Evolutionary conservation across 2,329 filamentous ascomycete genomes (phyloP).

Genomic region (Intubia oerlemansii): DNA sequence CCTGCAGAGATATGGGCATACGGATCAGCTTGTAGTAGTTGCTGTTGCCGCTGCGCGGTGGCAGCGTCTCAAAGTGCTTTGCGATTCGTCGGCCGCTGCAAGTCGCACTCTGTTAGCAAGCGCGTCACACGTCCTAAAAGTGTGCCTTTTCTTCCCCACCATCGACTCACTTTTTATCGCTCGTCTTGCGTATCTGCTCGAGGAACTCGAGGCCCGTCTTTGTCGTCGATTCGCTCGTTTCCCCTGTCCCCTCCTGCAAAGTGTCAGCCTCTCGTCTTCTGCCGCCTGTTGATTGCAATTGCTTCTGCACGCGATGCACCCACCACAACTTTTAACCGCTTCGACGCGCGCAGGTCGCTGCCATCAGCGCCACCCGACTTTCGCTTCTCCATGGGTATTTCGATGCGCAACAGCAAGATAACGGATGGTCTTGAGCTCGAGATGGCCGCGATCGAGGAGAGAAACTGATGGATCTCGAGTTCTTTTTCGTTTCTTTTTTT

Average conservation of each 20-base stretch:
- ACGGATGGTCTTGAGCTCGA: too few relatives aligned
- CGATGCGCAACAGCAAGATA: too few relatives aligned
- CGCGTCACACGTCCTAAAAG: neutral
- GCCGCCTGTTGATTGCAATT: neutral
- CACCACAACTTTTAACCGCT: constrained; percentile 30
- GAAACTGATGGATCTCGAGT: neutral
- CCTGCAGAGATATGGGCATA: constrained; percentile 59
- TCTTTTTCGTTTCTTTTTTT: neutral
- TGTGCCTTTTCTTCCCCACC: neutral
- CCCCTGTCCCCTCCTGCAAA: constrained; percentile 14
- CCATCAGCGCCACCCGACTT: constrained; percentile 16
- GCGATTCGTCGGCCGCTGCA: constrained; percentile 30
- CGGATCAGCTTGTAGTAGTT: constrained; percentile 62
- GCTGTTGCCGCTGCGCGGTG: constrained; percentile 38
- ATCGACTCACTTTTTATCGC: constrained; percentile 54
- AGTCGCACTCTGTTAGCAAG: too few relatives aligned
- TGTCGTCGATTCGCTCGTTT: constrained; percentile 47
- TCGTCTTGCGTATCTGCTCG: constrained; percentile 51
- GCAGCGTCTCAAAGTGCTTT: constrained; percentile 52
- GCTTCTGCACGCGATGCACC: too few relatives aligned
- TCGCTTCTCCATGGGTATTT: constrained; percentile 10
- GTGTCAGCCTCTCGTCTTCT: neutral
- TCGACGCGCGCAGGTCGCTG: constrained; percentile 28
- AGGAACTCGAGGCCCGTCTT: constrained; percentile 53
- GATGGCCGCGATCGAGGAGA: too few relatives aligned